A percentile compares a stretch with the other conserved stretches of the same genome.
These are phyloP conservation scores for Trichoderma harzianum DNA, from an alignment of 2,329 filamentous ascomycete species.

Conservation along the genomic window DNA sequence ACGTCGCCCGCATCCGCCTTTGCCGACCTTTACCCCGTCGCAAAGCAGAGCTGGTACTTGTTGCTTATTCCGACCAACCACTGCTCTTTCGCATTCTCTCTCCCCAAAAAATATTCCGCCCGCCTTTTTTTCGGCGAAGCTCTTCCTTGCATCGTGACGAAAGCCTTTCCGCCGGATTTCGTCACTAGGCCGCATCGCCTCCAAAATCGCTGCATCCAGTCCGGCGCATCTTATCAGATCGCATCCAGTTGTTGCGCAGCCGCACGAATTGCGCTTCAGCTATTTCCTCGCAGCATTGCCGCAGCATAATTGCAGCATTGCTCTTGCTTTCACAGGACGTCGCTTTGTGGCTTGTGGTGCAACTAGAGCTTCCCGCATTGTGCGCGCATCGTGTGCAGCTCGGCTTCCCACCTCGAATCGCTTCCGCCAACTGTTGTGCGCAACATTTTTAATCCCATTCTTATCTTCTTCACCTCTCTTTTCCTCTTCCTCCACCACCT, in stretches of 20 bases:
- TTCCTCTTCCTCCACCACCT: neutral
- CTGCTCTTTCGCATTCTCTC: slow-evolving; percentile 15
- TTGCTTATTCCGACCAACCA: slow-evolving; percentile 18
- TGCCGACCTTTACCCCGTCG: slow-evolving; percentile 14
- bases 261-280: neutral
- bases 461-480: neutral
- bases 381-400: neutral
- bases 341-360: neutral
- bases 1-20: slow-evolving; percentile 14
- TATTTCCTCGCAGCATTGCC: neutral
- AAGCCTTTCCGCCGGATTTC: slow-evolving; percentile 10
- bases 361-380: slow-evolving; percentile 2
- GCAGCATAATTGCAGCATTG: neutral
- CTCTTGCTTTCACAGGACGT: neutral
- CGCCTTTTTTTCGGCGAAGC: neutral
- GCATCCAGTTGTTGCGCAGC: neutral
- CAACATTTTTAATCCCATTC: neutral
- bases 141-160: slow-evolving; percentile 15
- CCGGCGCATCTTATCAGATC: neutral
- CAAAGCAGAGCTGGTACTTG: neutral
- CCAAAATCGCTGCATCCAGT: neutral
- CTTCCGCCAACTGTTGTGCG: neutral
- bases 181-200: neutral
- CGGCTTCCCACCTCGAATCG: neutral
- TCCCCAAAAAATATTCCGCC: slow-evolving; percentile 13